phyloP scores from a whole-genome alignment of 176 grass and related monocot species.

The sorghum (Sorghum bicolor) region DNA sequence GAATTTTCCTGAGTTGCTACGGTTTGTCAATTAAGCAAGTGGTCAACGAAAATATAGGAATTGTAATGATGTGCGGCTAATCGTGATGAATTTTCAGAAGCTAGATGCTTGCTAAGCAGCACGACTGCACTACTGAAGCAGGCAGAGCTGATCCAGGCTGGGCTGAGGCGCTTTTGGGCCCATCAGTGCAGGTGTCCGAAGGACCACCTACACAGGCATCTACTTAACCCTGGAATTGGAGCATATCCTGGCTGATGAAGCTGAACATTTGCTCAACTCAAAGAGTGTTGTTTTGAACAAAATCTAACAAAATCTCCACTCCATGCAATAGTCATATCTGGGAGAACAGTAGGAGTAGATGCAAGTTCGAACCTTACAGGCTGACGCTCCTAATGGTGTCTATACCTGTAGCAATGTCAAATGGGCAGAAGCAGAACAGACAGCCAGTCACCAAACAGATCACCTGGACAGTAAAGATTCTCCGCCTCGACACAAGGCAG shows the following conservation, averaged over 20 bases:
- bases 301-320: neutral
- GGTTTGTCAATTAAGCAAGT: neutral
- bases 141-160: constrained; percentile 14
- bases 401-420: constrained; percentile 1
- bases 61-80: neutral
- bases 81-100: neutral
- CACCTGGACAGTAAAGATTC: constrained; percentile 27
- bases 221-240: neutral
- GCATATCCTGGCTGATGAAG: neutral
- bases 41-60: neutral
- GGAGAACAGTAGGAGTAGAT: neutral
- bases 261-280: neutral
- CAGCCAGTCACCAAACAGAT: neutral
- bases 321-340: neutral
- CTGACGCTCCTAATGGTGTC: neutral
- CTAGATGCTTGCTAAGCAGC: neutral
- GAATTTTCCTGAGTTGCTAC: too few relatives aligned
- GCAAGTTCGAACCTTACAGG: neutral
- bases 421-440: constrained; percentile 2
- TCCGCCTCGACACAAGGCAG: constrained; percentile 9
- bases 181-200: neutral
- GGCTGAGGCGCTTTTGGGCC: neutral
- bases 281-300: neutral
- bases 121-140: neutral
- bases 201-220: constrained; percentile 6